Base-by-base conservation (phyloP, 768 basidiomycete genomes). In the Agrocybe praecox region DNA sequence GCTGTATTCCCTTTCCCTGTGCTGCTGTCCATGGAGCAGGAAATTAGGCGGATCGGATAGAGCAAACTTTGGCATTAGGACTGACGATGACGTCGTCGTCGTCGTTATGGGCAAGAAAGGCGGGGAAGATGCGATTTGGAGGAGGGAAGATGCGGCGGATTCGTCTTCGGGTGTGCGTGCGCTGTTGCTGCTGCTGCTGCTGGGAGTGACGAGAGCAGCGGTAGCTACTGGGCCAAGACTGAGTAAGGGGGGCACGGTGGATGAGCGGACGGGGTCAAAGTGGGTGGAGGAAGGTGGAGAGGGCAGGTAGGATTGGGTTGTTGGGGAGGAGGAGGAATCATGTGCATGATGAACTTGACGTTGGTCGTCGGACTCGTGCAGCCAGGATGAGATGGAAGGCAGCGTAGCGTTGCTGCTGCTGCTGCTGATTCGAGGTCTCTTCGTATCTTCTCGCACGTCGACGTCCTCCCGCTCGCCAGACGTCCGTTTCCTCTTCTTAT, bases 351-450 rank as follows among this genome's bases (percentile, higher is more conserved):
- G 21, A 15, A 12, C 22, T 53, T 15, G 57, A 48, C 63, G 56
- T 55, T 71, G 58, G n/a, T 67, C 73, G 58, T 69, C 67, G 65
- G 29, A 33, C 66, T 63, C 77, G 63, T 81, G 81, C 0, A 89
- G 76, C 88, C 87, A 89, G 1, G 88, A 80, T 0, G 88, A 85
- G 48, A 90, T 89, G 49, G 88, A 76, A 0, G 88, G 88, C 11
- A 90, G 80, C 14, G 29, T 10, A 15, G 36, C 33, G 24, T 51
- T 44, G 42, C 43, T 32, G 14, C 26, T 21, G 42, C 36, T 32
- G 46, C 53, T 18, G 44, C 43, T n/a, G 29, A 40, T 33, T 19
- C 9, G 32, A 32, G 12, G 45, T 34, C 44, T 23, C 23, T 18
- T 33, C 10, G 40, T 24, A 11, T 57, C 59, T 36, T 51, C 12